A percentile compares a stretch with the other conserved stretches of the same genome.
These are phyloP conservation scores for Fusarium brevicatenulatum DNA, from an alignment of 2,329 filamentous ascomycete species.

Conservation along the genomic window DNA sequence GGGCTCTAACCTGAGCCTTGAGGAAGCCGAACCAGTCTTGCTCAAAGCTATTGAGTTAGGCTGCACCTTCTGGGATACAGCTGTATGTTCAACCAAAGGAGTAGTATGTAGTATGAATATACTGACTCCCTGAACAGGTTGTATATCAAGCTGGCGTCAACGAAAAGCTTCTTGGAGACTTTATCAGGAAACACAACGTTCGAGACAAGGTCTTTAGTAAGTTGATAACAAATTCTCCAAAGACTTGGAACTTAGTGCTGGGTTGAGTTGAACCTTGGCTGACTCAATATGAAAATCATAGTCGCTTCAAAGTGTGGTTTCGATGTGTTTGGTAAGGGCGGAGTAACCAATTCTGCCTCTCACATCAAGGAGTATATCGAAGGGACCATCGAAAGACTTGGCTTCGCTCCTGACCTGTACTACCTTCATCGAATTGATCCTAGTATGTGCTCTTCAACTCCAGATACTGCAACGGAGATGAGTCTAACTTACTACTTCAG, in stretches of 20 bases:
- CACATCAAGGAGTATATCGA: slow-evolving; percentile 11
- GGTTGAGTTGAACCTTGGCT: neutral
- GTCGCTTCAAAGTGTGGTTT: slow-evolving; percentile 13
- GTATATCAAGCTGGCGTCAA: slow-evolving; percentile 1
- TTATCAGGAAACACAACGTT: slow-evolving; percentile 8
- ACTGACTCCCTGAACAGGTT: neutral
- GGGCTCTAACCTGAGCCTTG: neutral
- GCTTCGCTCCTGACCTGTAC: slow-evolving; percentile 6
- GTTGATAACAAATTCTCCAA: neutral
- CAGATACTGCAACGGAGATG: no score
- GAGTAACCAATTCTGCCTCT: neutral
- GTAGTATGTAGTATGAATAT: accelerated
- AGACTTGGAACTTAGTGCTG: neutral
- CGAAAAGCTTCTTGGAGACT: slow-evolving; percentile 10
- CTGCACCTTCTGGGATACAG: slow-evolving; percentile 12
- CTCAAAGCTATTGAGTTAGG: slow-evolving; percentile 5
- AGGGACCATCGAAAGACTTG: slow-evolving; percentile 1
- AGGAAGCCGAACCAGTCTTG: slow-evolving; percentile 7
- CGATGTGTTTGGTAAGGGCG: neutral
- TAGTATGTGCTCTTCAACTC: neutral
- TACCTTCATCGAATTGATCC: slow-evolving; percentile 9
- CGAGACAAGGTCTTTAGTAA: slow-evolving; percentile 10
- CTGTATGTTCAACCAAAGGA: neutral
- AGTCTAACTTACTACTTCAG: neutral
- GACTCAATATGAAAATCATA: neutral